These are phyloP conservation scores for Thelonectria rubi DNA, from an alignment of 2,329 filamentous ascomycete species.

Conservation along the genomic window DNA sequence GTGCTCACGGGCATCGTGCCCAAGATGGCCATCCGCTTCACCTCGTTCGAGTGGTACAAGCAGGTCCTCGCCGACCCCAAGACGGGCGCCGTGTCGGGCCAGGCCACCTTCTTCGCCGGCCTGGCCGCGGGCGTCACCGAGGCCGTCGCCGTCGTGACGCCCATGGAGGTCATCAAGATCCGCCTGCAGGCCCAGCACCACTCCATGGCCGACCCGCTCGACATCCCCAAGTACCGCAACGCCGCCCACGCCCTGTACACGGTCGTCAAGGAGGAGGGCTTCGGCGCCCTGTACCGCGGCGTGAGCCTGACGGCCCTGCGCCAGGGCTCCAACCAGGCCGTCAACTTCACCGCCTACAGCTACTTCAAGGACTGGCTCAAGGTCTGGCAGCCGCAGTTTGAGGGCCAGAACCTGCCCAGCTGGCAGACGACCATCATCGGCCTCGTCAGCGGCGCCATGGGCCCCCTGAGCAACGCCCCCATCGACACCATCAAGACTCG, in stretches of 20 bases:
- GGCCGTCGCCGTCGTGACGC: slow-evolving; percentile 94
- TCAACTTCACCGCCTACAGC: slow-evolving; percentile 98
- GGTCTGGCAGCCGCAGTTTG: slow-evolving; percentile 74
- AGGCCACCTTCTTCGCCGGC: slow-evolving; percentile 78
- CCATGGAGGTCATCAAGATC: slow-evolving; percentile 99
- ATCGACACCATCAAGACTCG: slow-evolving; percentile 99
- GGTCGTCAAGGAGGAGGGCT: slow-evolving; percentile 89
- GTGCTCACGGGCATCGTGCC: slow-evolving; percentile 96
- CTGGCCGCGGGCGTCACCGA: slow-evolving; percentile 94
- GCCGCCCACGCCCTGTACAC: slow-evolving; percentile 86
- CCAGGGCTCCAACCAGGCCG: slow-evolving; percentile 96
- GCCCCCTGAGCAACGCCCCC: slow-evolving; percentile 93
- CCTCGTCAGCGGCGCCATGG: slow-evolving; percentile 91
- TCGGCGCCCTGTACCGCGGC: slow-evolving; percentile 88
- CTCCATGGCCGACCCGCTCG: slow-evolving; percentile 95
- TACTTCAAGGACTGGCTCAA: slow-evolving; percentile 87
- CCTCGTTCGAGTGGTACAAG: slow-evolving; percentile 97
- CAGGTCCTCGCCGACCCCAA: slow-evolving; percentile 75
- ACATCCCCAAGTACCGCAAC: slow-evolving; percentile 96
- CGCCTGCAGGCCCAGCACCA: slow-evolving; percentile 97
- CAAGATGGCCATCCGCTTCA: slow-evolving; percentile 99
- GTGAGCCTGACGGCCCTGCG: slow-evolving; percentile 92
- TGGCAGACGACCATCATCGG: slow-evolving; percentile 94
- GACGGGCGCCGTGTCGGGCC: slow-evolving; percentile 73
- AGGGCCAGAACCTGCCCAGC: slow-evolving; percentile 73